Evolutionary conservation across 2,329 filamentous ascomycete genomes (phyloP).

Genomic region (Aspergillus sp.): DNA sequence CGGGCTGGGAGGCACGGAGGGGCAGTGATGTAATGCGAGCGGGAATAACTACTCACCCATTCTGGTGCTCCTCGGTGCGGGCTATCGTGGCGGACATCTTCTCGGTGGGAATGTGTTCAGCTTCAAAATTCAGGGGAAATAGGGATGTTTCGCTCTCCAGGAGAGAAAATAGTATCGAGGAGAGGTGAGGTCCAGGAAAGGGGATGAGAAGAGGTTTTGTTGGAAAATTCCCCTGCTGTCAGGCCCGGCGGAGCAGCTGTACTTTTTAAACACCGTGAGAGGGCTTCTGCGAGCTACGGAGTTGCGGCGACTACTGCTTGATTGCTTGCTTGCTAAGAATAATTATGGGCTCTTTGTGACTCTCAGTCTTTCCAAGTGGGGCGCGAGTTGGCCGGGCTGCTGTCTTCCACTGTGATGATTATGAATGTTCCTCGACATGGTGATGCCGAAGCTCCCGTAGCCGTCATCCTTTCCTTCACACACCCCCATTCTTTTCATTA

Average conservation of each 20-base stretch:
- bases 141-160: constrained; percentile 3
- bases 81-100: constrained; percentile 54
- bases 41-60: constrained; percentile 48
- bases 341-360: constrained; percentile 10
- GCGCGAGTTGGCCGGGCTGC: constrained; percentile 13
- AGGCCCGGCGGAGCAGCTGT: constrained; percentile 33
- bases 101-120: background rate
- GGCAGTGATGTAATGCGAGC: constrained; percentile 37
- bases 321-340: constrained; percentile 12
- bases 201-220: constrained; percentile 24
- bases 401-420: constrained; percentile 14
- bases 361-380: constrained; percentile 12
- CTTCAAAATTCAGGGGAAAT: constrained; percentile 8
- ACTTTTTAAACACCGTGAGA: constrained; percentile 33
- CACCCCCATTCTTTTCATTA: background rate
- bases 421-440: constrained; percentile 1
- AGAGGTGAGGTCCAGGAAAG: constrained; percentile 15
- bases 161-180: background rate
- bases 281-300: constrained; percentile 10
- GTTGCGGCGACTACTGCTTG: constrained; percentile 9
- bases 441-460: constrained; percentile 10
- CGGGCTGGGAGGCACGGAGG: constrained; percentile 19
- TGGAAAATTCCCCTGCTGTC: constrained; percentile 22
- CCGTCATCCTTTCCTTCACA: background rate
- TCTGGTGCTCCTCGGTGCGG: constrained; percentile 49